Evolutionary conservation across 192 early-diverging fungal species (phyloP).

Genomic region (Cladochytrium replicatum): DNA sequence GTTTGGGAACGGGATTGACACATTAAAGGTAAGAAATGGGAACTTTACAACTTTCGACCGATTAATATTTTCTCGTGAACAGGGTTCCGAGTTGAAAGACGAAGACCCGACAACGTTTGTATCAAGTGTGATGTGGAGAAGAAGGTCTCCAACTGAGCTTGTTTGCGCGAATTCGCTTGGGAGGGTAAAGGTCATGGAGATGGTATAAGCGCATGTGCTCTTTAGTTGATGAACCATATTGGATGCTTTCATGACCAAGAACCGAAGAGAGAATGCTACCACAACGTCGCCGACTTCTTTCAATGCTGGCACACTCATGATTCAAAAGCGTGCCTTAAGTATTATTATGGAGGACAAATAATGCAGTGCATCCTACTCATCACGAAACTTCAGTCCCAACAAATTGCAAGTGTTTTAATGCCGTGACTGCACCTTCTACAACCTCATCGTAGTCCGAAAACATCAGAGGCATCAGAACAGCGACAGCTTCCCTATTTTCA

Average conservation of each 20-base stretch:
- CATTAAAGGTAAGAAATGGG: conserved; percentile 51
- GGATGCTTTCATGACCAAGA: too few species aligned
- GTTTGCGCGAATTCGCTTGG: conserved; percentile 87
- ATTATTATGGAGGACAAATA: too few species aligned
- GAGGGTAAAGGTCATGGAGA: conserved; percentile 69
- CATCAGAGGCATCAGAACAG: conserved; percentile 34
- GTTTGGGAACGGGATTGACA: conserved; percentile 62
- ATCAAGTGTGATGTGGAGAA: conserved; percentile 86
- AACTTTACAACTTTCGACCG: conserved; percentile 8
- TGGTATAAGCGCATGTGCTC: conserved; percentile 33
- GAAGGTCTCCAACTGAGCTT: conserved; percentile 58
- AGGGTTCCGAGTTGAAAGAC: conserved; percentile 44
- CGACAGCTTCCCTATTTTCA: conserved; percentile 32
- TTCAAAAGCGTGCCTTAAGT: too few species aligned
- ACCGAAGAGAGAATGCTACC: too few species aligned
- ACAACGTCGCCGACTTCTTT: too few species aligned
- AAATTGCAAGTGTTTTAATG: conserved; percentile 38
- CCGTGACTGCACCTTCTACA: conserved; percentile 42
- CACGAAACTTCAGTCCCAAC: conserved; percentile 41
- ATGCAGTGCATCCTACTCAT: too few species aligned
- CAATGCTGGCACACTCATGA: too few species aligned
- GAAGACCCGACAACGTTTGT: conserved; percentile 70
- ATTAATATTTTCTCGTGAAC: conserved; percentile 1
- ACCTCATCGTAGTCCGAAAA: conserved; percentile 39
- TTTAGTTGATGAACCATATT: too few species aligned